Base-by-base conservation (phyloP, 805 yeast species). In the Cyberlindnera subsufficiens region DNA sequence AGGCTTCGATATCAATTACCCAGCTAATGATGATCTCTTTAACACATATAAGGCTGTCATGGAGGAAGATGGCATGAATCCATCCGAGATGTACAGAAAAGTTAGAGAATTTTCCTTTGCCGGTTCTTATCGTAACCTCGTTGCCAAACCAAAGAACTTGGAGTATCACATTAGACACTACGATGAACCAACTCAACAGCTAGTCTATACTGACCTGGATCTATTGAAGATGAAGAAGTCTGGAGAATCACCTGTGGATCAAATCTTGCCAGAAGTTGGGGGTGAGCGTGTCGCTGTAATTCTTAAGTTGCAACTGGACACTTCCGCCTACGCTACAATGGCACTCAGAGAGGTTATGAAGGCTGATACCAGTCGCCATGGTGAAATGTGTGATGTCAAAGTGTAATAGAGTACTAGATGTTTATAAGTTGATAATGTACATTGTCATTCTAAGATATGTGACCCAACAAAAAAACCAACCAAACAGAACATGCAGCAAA, bases 271-370 rank as follows among this genome's bases (percentile, higher is more conserved):
- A 20, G 22, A 25, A 14, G 39, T 32, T 4, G 46, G 47, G 32
- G 67, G 67, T 38, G 59, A 62, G 35, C 78, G 75, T 44, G 67
- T 71, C 0, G 97, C 96, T 0, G 78, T 90, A 13, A 72, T 93
- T 5, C 61, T 95, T 45, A 80, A 75, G 52, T 71, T 93, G 72
- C 83, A 80, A 56, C 69, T 93, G 45, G 91, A 89, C 5, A 80
- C 86, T 3, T 84, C 96, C 30, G 82, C 95, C 6, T 93, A 93
- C 62, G 99, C 99, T 2, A 93, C 99, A 0, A 95, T 93, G 99
- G 96, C 96, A 1, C 65, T 93, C 39, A 77, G 99, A 59, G 98
- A 93, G 61, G 77, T 87, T 39, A 80, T 90, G 86, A 84, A 80
- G 59, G 74, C 78, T 29, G 91, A 83, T 51, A 82, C 90, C 3